Evolutionary conservation across 352 stramenopile genomes (phyloP).

Genomic region (Phytophthora litchii): DNA sequence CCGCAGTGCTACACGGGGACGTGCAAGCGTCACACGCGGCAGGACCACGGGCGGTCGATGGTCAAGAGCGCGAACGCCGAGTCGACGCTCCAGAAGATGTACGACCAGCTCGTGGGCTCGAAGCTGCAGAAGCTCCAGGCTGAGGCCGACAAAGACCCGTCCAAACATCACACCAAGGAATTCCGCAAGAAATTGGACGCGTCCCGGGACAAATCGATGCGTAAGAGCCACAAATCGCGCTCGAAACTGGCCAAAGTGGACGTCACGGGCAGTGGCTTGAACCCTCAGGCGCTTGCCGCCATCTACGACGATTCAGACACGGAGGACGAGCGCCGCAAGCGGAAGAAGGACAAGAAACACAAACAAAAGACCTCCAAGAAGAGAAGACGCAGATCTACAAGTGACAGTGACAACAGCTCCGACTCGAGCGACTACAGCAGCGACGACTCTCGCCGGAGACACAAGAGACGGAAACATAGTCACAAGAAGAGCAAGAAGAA

Average conservation of each 20-base stretch:
- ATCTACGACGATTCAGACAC: slow-evolving; percentile 51
- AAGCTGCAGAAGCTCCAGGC: slow-evolving; percentile 80
- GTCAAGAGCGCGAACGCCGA: slow-evolving; percentile 55
- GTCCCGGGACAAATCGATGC: slow-evolving; percentile 66
- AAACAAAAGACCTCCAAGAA: slow-evolving; percentile 42
- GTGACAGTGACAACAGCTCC: slow-evolving; percentile 22
- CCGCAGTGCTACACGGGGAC: slow-evolving; percentile 84
- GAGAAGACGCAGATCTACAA: slow-evolving; percentile 27
- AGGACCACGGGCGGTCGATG: slow-evolving; percentile 72
- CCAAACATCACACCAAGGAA: slow-evolving; percentile 40
- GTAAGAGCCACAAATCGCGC: slow-evolving; percentile 52
- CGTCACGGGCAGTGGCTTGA: slow-evolving; percentile 55
- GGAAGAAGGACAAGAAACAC: slow-evolving; percentile 51
- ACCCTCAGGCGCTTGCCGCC: slow-evolving; percentile 73
- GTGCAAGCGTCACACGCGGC: slow-evolving; percentile 59
- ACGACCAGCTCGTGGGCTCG: slow-evolving; percentile 68
- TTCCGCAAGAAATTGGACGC: slow-evolving; percentile 74
- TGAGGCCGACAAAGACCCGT: slow-evolving; percentile 51
- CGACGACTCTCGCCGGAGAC: slow-evolving; percentile 21
- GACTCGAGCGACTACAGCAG: slow-evolving; percentile 25
- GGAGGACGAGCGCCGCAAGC: slow-evolving; percentile 21
- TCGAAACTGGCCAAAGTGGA: slow-evolving; percentile 30
- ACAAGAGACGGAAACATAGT: slow-evolving; percentile 37
- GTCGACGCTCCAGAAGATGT: slow-evolving; percentile 79
- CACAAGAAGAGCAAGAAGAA: slow-evolving; percentile 39